Conservation (phyloP, 768 basidiomycete species). For the Xerocomus spinulosus region DNA sequence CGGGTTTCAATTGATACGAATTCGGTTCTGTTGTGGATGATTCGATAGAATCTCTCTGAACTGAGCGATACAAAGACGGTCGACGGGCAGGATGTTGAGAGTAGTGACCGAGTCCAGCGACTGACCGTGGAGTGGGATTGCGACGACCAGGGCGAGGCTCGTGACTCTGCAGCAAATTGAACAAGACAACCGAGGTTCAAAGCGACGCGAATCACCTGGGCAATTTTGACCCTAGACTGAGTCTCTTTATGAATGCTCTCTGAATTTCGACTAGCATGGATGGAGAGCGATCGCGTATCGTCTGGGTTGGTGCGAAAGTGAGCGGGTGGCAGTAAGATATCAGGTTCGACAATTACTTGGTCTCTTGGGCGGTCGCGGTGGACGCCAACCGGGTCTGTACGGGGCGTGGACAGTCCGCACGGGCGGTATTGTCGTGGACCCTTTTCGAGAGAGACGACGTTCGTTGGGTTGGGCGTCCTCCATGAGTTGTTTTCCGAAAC, state of each 20-base stretch:
- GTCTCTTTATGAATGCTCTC: neutral
- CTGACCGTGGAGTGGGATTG: neutral
- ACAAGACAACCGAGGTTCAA: neutral
- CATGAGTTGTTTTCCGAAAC: too few relatives aligned
- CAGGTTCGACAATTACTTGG: too few relatives aligned
- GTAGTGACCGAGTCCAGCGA: neutral
- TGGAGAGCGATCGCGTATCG: neutral
- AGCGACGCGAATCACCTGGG: constrained; percentile 8
- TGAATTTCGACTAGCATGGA: neutral
- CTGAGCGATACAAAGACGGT: neutral
- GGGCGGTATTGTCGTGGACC: constrained; percentile 25
- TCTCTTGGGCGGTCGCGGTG: too few relatives aligned
- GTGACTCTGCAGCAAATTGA: constrained; percentile 12
- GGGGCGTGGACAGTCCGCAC: constrained; percentile 11
- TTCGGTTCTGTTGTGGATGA: neutral
- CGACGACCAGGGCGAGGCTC: constrained; percentile 5
- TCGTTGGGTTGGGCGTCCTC: constrained; percentile 42
- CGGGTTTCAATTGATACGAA: neutral
- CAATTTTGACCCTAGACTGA: neutral
- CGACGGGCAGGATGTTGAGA: neutral
- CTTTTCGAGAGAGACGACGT: constrained; percentile 33
- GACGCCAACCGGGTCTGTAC: too few relatives aligned
- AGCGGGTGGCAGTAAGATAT: neutral
- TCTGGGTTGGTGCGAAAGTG: constrained; percentile 2
- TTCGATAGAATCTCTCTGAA: neutral